Conservation (phyloP, 768 basidiomycete genomes). For the Steccherinum ochraceum region DNA sequence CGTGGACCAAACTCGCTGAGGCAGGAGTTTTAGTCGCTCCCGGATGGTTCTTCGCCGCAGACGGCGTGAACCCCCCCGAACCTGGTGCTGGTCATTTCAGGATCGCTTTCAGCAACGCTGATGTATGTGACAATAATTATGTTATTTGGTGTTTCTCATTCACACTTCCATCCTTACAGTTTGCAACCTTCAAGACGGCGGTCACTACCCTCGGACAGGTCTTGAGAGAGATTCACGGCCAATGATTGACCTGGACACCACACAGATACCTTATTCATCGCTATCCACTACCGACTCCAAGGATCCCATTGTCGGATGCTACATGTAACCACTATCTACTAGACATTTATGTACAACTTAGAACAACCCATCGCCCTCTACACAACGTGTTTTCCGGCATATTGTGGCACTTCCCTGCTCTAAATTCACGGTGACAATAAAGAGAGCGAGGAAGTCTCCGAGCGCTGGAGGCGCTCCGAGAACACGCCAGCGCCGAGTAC, state of each 20-base stretch:
- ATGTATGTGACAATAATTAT: slow-evolving; percentile 34
- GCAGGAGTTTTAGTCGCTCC: slow-evolving; percentile 60
- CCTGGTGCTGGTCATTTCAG: slow-evolving; percentile 44
- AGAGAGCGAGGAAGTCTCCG: too few species aligned
- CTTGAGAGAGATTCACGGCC: slow-evolving; percentile 31
- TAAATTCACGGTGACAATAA: too few species aligned
- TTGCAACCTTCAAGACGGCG: slow-evolving; percentile 37
- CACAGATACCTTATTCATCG: background rate
- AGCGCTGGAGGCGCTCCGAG: too few species aligned
- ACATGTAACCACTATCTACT: background rate
- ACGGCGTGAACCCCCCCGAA: slow-evolving; percentile 11
- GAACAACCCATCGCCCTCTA: too few species aligned
- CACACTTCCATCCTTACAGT: slow-evolving; percentile 11
- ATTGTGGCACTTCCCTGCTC: too few species aligned
- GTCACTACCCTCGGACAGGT: slow-evolving; percentile 39
- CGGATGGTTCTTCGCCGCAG: slow-evolving; percentile 45
- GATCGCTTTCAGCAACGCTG: slow-evolving; percentile 47
- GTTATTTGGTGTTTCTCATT: background rate
- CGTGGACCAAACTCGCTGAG: slow-evolving; percentile 57
- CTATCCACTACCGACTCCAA: background rate
- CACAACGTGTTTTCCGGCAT: too few species aligned
- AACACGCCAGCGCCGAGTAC: too few species aligned
- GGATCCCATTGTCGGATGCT: background rate
- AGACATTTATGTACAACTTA: too few species aligned
- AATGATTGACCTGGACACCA: background rate